Base-by-base conservation (phyloP, 2,329 filamentous ascomycete species). In the Stemphylium beticola region DNA sequence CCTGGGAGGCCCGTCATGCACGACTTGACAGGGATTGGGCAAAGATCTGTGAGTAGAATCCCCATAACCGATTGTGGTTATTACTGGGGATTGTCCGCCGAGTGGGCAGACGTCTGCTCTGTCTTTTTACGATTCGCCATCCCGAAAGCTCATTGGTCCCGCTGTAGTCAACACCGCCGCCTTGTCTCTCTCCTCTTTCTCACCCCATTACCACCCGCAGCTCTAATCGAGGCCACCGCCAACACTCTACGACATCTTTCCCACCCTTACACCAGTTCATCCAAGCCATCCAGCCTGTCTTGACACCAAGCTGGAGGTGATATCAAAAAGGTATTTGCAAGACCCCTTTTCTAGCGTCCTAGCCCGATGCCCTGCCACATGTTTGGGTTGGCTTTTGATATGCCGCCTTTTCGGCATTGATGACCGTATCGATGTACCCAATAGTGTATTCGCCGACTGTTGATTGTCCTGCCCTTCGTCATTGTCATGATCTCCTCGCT, bases 1-100 rank as follows among this genome's bases (percentile, higher is more conserved):
- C 63, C 68, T 72, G 71, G 68, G 71, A 71, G 65, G 67, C 69
- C 72, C 73, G 68, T 68, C 71, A 68, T 68, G 72, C 72, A 71
- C 67, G 67, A 64, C 55, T 66, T 58, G 55, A 61, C 71, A 72
- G 64, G 72, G 73, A 62, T 71, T 36, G 47, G 41, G 60, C 56
- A 66, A 58, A 72, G 71, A 75, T 72, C 70, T 69, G 64, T 62
- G 66, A 68, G 66, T 62, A 65, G 55, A 65, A 67, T 64, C 62
- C 58, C 59, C 58, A 70, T 63, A 64, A 64, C 64, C 68, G 71
- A 73, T 70, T 69, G 66, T 70, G 64, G 70, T 74, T 74, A 74
- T 74, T 74, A 74, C 70, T 71, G 61, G 71, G 70, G 61, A 65
- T 60, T 69, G 66, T 74, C 73, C 72, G 68, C 68, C 68, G 64